These are phyloP conservation scores for Saxispiralis lemnorum DNA, from an alignment of 495 filamentous ascomycete species.

Conservation along the genomic window DNA sequence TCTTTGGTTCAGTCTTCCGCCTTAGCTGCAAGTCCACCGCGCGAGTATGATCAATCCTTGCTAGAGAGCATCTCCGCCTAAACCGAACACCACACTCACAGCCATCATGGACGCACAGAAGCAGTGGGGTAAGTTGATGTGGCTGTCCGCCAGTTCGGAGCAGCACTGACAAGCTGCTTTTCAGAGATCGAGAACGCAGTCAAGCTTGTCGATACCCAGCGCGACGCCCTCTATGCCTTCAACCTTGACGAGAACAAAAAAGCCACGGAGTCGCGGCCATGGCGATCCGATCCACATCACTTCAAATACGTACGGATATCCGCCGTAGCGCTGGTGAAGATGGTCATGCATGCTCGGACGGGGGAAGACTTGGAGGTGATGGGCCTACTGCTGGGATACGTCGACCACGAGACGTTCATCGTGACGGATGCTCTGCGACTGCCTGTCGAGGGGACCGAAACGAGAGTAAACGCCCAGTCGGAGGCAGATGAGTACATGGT, in stretches of 20 bases:
- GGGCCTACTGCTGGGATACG: slow-evolving; percentile 96
- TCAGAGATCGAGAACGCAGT: slow-evolving; percentile 80
- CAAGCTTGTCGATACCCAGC: slow-evolving; percentile 62
- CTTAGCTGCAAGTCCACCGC: no score
- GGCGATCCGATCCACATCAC: slow-evolving; percentile 66
- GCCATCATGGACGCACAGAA: slow-evolving; percentile 9
- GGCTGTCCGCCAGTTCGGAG: neutral
- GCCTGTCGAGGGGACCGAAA: slow-evolving; percentile 95
- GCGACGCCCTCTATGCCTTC: slow-evolving; percentile 84
- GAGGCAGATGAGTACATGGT: slow-evolving; percentile 97
- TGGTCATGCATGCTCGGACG: slow-evolving; percentile 96
- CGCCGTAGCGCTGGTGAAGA: slow-evolving; percentile 86
- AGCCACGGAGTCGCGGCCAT: slow-evolving; percentile 46
- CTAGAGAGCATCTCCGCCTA: no score
- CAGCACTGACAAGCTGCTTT: slow-evolving; percentile 5
- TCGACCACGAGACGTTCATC: slow-evolving; percentile 65
- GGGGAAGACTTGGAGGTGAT: slow-evolving; percentile 88
- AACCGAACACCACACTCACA: no score
- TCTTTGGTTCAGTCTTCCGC: no score
- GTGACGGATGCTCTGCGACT: slow-evolving; percentile 89
- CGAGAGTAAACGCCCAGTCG: slow-evolving; percentile 83
- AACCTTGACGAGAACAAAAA: slow-evolving; percentile 45
- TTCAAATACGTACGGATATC: slow-evolving; percentile 90
- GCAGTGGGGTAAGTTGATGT: slow-evolving; percentile 10
- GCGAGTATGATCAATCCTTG: no score